These are phyloP conservation scores for Curvularia sp. DNA, from an alignment of 2,329 filamentous ascomycete species.

Conservation along the genomic window DNA sequence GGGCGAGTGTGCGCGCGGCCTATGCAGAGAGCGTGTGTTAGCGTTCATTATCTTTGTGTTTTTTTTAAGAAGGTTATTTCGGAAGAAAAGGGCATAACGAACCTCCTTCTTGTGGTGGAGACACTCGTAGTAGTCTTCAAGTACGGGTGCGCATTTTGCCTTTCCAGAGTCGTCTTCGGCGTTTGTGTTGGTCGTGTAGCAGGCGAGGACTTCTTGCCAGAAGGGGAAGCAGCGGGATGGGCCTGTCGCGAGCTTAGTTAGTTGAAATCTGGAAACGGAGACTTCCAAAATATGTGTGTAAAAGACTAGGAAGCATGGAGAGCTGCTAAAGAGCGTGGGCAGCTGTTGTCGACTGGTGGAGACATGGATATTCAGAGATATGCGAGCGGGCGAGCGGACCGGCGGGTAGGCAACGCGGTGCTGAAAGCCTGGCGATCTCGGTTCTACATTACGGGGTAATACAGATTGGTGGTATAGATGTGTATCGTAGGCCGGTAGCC, in stretches of 20 bases:
- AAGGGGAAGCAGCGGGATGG: slow-evolving; percentile 93
- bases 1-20: slow-evolving; percentile 77
- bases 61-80: background rate
- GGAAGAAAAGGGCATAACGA: slow-evolving; percentile 39
- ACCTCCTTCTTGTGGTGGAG: slow-evolving; percentile 99
- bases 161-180: slow-evolving; percentile 80
- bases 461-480: background rate
- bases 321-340: background rate
- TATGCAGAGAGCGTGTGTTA: slow-evolving; percentile 48
- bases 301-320: background rate
- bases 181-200: slow-evolving; percentile 93
- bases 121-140: slow-evolving; percentile 99
- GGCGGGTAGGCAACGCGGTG: background rate
- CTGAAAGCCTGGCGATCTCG: background rate
- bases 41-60: background rate
- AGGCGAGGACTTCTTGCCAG: slow-evolving; percentile 98
- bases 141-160: slow-evolving; percentile 81
- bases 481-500: background rate
- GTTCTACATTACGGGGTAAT: accelerated
- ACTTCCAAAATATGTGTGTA: background rate
- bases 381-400: background rate
- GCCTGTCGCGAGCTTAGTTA: slow-evolving; percentile 53
- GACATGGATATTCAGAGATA: background rate
- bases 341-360: background rate
- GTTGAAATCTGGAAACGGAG: background rate